Percentiles rank a stretch among this genome's conserved stretches.
These are phyloP conservation scores for Rehmannia glutinosa DNA, from an alignment of 257 asterid genomes.

Conservation along the genomic window DNA sequence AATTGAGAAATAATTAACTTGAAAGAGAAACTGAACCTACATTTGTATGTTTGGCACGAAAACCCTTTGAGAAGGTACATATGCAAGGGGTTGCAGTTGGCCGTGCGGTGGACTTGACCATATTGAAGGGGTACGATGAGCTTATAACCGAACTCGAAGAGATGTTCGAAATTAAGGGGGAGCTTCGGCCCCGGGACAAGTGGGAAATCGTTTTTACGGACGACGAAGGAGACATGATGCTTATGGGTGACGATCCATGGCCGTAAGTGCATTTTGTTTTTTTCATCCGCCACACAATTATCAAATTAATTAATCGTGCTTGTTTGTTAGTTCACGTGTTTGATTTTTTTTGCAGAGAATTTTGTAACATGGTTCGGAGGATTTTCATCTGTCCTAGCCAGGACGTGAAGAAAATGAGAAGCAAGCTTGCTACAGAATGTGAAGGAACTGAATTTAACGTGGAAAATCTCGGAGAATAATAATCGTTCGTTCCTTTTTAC, in stretches of 20 bases:
- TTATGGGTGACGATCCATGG: conserved; percentile 79
- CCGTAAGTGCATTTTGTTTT: conserved; percentile 34
- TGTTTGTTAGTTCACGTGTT: background rate
- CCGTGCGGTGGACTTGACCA: conserved; percentile 63
- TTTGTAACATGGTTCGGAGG: conserved; percentile 56
- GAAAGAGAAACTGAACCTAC: background rate
- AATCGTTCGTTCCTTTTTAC: background rate
- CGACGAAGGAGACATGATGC: conserved; percentile 75
- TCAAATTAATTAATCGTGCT: too few species aligned
- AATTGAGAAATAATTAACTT: background rate
- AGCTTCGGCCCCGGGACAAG: conserved; percentile 43
- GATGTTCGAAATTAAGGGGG: conserved; percentile 70
- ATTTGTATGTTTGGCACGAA: background rate
- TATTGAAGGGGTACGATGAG: conserved; percentile 48
- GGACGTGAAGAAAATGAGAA: conserved; percentile 55
- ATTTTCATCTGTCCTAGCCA: conserved; percentile 54
- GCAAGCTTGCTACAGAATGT: conserved; percentile 32
- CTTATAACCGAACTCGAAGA: conserved; percentile 60
- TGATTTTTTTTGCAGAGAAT: conserved; percentile 44
- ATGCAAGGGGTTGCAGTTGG: conserved; percentile 80
- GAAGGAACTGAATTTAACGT: conserved; percentile 22
- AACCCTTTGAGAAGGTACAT: conserved; percentile 41
- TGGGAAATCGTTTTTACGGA: conserved; percentile 66
- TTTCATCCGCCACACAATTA: background rate
- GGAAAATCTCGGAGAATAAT: conserved; percentile 12